Evolutionary conservation across 257 asterid genomes (phyloP).

Genomic region (Plantago major): DNA sequence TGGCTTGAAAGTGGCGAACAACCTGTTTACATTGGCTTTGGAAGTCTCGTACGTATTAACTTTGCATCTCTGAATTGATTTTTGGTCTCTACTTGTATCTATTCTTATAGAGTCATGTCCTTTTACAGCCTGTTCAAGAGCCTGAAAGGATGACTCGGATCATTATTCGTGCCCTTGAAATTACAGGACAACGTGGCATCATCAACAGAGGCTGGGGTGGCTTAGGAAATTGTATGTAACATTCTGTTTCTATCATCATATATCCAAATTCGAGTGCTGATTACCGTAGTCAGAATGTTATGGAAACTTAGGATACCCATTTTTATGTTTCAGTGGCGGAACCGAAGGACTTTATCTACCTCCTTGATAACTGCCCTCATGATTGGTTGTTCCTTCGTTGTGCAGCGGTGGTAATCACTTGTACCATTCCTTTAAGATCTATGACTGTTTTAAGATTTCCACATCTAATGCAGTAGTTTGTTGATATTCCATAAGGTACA

Average conservation of each 20-base stretch:
- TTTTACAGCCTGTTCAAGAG: conserved; percentile 72
- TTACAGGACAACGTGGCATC: conserved; percentile 83
- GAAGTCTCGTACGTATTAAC: conserved; percentile 78
- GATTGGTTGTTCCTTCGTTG: conserved; percentile 90
- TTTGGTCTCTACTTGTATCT: not conserved
- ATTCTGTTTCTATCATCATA: conserved; percentile 1
- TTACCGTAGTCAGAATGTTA: too few relatives aligned
- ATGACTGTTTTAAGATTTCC: not conserved
- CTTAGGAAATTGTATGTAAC: conserved; percentile 63
- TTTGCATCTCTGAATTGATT: not conserved
- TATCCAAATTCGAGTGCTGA: not conserved
- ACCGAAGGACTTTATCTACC: conserved; percentile 60
- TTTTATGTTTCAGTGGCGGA: conserved; percentile 52
- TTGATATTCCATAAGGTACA: conserved; percentile 49
- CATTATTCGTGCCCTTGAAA: conserved; percentile 75
- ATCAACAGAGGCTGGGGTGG: conserved; percentile 98
- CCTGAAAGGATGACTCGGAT: conserved; percentile 80
- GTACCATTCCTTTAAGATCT: not conserved
- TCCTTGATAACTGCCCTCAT: conserved; percentile 40
- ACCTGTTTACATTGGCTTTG: conserved; percentile 91
- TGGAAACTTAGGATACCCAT: not conserved
- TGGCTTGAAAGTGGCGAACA: conserved; percentile 69
- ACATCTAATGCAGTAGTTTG: conserved; percentile 17
- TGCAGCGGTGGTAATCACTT: conserved; percentile 68
- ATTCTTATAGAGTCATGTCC: not conserved